These are phyloP conservation scores for Herpetomonas muscarum DNA, from an alignment of 208 protist genomes.

Conservation along the genomic window DNA sequence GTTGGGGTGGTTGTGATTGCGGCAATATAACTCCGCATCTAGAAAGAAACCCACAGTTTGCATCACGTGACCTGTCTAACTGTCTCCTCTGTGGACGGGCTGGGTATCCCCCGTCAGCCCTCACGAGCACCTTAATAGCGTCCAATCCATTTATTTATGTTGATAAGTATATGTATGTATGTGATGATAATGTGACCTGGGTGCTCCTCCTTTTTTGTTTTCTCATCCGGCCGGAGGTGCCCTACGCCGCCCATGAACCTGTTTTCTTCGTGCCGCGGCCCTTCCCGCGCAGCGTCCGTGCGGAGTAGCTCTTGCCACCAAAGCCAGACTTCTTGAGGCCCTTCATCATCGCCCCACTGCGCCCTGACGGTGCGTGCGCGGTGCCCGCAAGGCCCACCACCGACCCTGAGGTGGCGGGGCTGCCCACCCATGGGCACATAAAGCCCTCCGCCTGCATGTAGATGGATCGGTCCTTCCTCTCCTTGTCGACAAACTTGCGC, in stretches of 20 bases:
- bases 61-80: too few relatives aligned
- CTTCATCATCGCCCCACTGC: constrained; percentile 48
- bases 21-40: too few relatives aligned
- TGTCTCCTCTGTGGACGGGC: too few relatives aligned
- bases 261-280: constrained; percentile 81
- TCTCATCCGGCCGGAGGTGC: background rate
- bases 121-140: too few relatives aligned
- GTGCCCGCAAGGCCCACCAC: constrained; percentile 33
- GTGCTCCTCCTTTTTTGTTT: background rate
- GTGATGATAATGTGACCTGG: background rate
- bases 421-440: constrained; percentile 84
- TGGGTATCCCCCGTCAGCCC: too few relatives aligned
- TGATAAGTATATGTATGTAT: background rate
- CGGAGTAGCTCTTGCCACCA: constrained; percentile 82
- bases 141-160: background rate
- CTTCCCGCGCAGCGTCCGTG: constrained; percentile 61
- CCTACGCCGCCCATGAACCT: constrained; percentile 76
- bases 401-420: constrained; percentile 20
- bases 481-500: constrained; percentile 62
- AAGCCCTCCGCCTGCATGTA: constrained; percentile 86
- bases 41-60: too few relatives aligned
- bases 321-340: constrained; percentile 72
- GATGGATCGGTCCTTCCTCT: constrained; percentile 68
- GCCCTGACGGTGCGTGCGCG: constrained; percentile 16
- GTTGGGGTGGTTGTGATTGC: too few relatives aligned